Base-by-base conservation (phyloP, 1,139 yeast species). In the Kurtzmaniella quercitrusa region DNA sequence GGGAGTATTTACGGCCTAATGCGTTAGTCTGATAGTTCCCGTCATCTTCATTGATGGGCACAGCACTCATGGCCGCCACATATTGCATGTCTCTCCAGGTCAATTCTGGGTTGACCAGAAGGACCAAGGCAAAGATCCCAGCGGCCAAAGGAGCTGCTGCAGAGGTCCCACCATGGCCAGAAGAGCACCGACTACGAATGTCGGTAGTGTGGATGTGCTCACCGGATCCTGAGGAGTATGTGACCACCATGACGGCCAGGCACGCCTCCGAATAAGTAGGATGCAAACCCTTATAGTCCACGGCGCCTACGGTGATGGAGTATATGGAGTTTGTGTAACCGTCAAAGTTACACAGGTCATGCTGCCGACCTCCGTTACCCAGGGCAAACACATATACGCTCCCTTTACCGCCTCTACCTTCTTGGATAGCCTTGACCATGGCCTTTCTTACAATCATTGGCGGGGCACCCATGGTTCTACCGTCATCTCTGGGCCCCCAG, bases 91-190 rank as follows among this genome's bases (percentile, higher is more conserved):
- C 99, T 60, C 98, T 79, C 99, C 99, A 94, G 0, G 97, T 87
- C 48, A 94, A 74, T 4, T 82, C 74, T 1, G 97, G 96, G 51
- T 95, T 85, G 2, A 82, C 89, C 54, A 85, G 81, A 42, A 93
- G 70, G 2, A 87, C 88, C 44, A 94, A 70, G 0, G 98, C 79
- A 60, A 86, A 89, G 1, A 94, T 77, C 17, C 98, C 98, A 0
- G 98, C 97, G 0, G 98, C 98, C 45, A 94, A 73, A 0, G 99
- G 99, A 0, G 98, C 98, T 15, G 98, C 98, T 0, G 98, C 98
- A 15, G 98, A 91, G 0, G 99, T 94, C 18, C 99, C 99, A 8
- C 98, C 96, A 63, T 94, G 98, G 25, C 56, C 61, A 33, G 75
- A 73, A 2, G 94, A 69, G 62, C 99, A 94, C 51, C 66, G 63